Conservation (phyloP, 2,329 filamentous ascomycete genomes). For the Epichloe baconii region DNA sequence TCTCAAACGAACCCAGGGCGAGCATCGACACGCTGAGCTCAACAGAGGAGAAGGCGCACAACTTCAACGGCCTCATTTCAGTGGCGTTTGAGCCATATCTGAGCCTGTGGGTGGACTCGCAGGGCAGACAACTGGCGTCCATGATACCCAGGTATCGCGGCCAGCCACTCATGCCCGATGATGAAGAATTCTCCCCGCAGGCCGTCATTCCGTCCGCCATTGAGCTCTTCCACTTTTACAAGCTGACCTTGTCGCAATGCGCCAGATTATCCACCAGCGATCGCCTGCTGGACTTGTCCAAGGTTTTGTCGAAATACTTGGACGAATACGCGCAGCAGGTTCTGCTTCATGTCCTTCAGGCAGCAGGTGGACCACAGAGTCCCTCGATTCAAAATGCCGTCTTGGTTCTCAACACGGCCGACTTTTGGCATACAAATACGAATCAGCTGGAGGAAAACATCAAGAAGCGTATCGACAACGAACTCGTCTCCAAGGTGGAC, state of each 20-base stretch:
- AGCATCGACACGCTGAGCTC: conserved; percentile 87
- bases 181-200: conserved; percentile 86
- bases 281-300: conserved; percentile 70
- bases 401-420: conserved; percentile 85
- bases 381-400: conserved; percentile 61
- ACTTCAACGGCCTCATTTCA: conserved; percentile 83
- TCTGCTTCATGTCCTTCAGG: conserved; percentile 56
- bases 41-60: conserved; percentile 58
- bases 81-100: conserved; percentile 96
- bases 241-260: conserved; percentile 83
- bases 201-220: conserved; percentile 88
- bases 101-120: conserved; percentile 92
- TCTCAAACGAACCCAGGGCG: conserved; percentile 57
- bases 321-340: conserved; percentile 95
- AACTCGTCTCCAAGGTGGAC: conserved; percentile 64
- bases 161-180: conserved; percentile 64
- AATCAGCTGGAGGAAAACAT: conserved; percentile 92
- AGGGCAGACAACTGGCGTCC: conserved; percentile 72
- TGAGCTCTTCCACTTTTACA: conserved; percentile 95
- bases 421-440: conserved; percentile 92
- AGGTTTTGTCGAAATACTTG: conserved; percentile 79
- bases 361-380: conserved; percentile 36
- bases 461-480: conserved; percentile 74
- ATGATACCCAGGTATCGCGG: conserved; percentile 81
- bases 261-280: conserved; percentile 91